These are phyloP conservation scores for Acmispon strigosus DNA, from an alignment of 306 rosid genomes.

Conservation along the genomic window DNA sequence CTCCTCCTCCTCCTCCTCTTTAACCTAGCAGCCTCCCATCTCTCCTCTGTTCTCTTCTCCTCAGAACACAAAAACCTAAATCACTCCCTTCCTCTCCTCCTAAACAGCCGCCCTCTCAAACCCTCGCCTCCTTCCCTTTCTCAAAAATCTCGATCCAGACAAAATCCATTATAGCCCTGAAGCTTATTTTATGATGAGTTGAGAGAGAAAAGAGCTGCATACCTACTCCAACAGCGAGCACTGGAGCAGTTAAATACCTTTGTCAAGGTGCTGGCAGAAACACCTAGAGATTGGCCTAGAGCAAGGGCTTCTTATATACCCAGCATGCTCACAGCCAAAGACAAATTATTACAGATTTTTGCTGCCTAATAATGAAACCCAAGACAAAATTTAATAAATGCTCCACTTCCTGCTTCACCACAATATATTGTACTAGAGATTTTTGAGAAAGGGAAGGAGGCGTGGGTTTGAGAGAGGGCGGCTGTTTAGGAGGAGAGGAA, in stretches of 20 bases:
- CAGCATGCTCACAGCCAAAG: slow-evolving; percentile 92
- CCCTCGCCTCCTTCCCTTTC: too few species aligned
- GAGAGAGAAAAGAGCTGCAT: slow-evolving; percentile 6
- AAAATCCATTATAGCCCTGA: background rate
- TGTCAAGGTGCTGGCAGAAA: slow-evolving; percentile 67
- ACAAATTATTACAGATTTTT: slow-evolving; percentile 87
- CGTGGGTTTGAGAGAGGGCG: too few species aligned
- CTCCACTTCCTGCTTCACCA: slow-evolving; percentile 92
- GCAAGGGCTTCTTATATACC: slow-evolving; percentile 95
- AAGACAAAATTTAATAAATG: slow-evolving; percentile 11
- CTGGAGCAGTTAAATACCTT: slow-evolving; percentile 84
- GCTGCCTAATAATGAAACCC: slow-evolving; percentile 63
- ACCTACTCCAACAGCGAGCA: slow-evolving; percentile 99
- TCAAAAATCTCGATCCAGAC: too few species aligned
- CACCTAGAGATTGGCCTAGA: slow-evolving; percentile 85
- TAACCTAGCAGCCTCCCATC: too few species aligned
- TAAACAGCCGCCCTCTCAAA: too few species aligned
- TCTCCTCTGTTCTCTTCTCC: too few species aligned
- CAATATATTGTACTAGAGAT: slow-evolving; percentile 69
- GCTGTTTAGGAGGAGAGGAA: too few species aligned
- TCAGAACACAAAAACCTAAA: too few species aligned
- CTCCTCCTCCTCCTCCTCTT: too few species aligned
- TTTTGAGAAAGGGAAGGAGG: too few species aligned
- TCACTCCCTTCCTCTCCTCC: too few species aligned
- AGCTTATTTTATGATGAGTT: background rate